Conservation (phyloP, 495 filamentous ascomycete genomes). For the Darksidea phi region DNA sequence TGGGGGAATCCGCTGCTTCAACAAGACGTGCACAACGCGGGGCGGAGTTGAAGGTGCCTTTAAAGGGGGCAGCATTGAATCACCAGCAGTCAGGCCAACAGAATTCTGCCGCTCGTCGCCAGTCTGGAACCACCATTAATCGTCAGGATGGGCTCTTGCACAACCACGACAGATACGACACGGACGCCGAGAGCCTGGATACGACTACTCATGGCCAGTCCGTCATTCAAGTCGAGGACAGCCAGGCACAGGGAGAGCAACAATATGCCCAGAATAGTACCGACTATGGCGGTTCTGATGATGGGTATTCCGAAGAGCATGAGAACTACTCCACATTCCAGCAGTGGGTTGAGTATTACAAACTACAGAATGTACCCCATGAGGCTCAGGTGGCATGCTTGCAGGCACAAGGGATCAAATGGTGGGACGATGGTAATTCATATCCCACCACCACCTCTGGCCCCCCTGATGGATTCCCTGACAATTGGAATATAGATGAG, state of each 20-base stretch:
- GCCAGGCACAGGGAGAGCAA: constrained; percentile 4
- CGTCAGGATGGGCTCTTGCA: too few species aligned
- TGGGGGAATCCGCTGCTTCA: too few species aligned
- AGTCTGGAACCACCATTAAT: too few species aligned
- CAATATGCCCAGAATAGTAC: constrained; percentile 5
- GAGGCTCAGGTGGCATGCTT: not conserved
- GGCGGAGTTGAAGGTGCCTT: too few species aligned
- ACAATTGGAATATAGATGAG: constrained; percentile 4
- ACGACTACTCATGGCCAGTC: constrained; percentile 26
- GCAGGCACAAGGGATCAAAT: not conserved
- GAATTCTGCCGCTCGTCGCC: too few species aligned
- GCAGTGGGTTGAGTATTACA: not conserved
- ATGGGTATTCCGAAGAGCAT: constrained; percentile 3
- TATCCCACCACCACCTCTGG: constrained; percentile 34
- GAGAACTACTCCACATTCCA: not conserved
- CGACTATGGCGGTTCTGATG: constrained; percentile 15
- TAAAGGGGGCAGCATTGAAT: too few species aligned
- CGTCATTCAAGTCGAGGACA: constrained; percentile 10
- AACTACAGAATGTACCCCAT: not conserved
- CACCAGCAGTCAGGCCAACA: too few species aligned
- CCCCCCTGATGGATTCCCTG: not conserved
- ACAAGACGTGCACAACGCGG: too few species aligned
- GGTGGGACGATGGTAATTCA: constrained; percentile 14
- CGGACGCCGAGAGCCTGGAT: constrained; percentile 37
- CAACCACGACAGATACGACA: constrained; percentile 25